Percentiles rank a stretch among this genome's conserved stretches.
Conservation (phyloP, 305 asterid species). For the Withania somnifera region DNA sequence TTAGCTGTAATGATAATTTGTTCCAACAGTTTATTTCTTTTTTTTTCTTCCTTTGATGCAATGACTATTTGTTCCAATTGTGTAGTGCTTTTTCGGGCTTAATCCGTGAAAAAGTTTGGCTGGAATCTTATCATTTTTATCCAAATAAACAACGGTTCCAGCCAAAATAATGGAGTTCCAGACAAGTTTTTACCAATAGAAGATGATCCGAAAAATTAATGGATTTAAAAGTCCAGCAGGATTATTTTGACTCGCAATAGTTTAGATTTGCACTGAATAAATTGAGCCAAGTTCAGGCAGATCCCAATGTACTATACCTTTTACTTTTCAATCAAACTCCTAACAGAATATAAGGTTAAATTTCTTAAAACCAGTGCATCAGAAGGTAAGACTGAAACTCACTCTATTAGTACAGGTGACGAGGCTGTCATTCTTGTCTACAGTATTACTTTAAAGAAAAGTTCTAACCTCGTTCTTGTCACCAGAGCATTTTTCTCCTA, state of each 20-base stretch:
- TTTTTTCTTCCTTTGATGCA: background rate
- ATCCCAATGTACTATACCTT: background rate
- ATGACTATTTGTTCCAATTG: background rate
- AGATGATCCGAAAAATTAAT: too few relatives aligned
- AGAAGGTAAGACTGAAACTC: background rate
- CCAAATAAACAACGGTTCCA: too few relatives aligned
- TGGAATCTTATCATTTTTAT: too few relatives aligned
- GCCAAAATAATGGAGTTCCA: background rate
- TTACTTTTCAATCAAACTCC: background rate
- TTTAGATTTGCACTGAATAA: background rate
- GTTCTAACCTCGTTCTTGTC: conserved; percentile 69
- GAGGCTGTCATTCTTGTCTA: background rate
- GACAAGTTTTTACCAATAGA: background rate
- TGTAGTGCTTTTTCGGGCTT: too few relatives aligned
- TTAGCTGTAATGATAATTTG: background rate
- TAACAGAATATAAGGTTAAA: background rate
- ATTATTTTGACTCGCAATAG: background rate
- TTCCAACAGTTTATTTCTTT: background rate
- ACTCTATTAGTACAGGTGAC: background rate
- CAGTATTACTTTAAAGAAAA: background rate
- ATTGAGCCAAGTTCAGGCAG: background rate
- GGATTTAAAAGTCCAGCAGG: background rate
- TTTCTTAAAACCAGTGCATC: background rate
- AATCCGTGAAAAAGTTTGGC: too few relatives aligned
- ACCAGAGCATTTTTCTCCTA: conserved; percentile 76